Percentiles rank a stretch among this genome's conserved stretches.
Conservation (phyloP, 1,284 basidiomycete species). For the Rhizoctonia solani region DNA sequence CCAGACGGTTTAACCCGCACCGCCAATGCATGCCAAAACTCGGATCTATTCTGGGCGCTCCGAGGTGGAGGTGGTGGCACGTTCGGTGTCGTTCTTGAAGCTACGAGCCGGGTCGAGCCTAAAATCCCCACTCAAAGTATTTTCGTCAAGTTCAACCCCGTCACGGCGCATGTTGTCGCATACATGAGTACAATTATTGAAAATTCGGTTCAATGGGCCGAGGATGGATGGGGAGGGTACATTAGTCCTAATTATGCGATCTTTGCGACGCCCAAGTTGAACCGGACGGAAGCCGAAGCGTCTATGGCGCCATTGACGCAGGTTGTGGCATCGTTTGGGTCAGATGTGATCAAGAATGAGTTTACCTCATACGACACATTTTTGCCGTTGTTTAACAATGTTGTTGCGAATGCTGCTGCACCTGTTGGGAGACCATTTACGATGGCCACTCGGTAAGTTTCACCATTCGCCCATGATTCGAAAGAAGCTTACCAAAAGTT, state of each 20-base stretch:
- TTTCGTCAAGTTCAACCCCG: constrained; percentile 33
- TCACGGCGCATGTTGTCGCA: constrained; percentile 13
- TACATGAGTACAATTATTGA: constrained; percentile 26
- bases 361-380: constrained; percentile 30
- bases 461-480: background rate
- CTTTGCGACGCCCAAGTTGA: constrained; percentile 32
- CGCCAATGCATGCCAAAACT: constrained; percentile 49
- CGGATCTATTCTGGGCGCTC: constrained; percentile 55
- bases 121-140: constrained; percentile 30
- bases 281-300: constrained; percentile 17
- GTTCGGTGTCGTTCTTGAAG: constrained; percentile 34
- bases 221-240: constrained; percentile 37
- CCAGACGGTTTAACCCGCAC: constrained; percentile 39
- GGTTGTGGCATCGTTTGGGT: constrained; percentile 26
- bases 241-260: constrained; percentile 30
- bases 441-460: constrained; percentile 11
- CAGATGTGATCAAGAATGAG: constrained; percentile 28
- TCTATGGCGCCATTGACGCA: constrained; percentile 25
- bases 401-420: constrained; percentile 25
- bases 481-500: background rate
- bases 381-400: constrained; percentile 27
- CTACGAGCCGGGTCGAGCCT: constrained; percentile 33
- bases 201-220: constrained; percentile 31
- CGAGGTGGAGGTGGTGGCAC: constrained; percentile 45
- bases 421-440: constrained; percentile 28